Evolutionary conservation across 2,329 filamentous ascomycete genomes (phyloP), one percentile per base, ranked within the genome.

Genomic region (Sporothrix variecibatus): DNA sequence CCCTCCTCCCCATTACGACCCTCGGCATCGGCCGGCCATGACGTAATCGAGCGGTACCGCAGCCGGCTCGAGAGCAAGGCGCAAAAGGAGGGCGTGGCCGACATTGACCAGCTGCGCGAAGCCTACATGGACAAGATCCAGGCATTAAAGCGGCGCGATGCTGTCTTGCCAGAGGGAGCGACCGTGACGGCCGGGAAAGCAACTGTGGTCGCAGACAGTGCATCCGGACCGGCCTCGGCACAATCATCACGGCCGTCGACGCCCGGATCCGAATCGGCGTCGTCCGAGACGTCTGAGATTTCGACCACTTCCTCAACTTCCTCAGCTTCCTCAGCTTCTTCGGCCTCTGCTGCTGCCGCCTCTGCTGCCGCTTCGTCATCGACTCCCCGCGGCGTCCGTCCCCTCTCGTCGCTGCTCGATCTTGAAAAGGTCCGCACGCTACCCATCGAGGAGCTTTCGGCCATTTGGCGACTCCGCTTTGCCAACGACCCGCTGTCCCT

Each of bases 381-480:
- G 38, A 80, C 82, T 3, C 79, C 82, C 58, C 78, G 75, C 69
- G 79, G 75, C 71, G 76, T 49, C 78, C 82, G 56, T 72, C 83
- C 86, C 3, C 85, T 87, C 75, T 84, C 84, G 78, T 82, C 85
- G 77, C 86, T 86, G 82, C 84, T 99, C 79, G 93, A 98, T 84
- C 86, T 98, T 69, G 86, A 90, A 75, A 98, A 98, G 82, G 90
- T 90, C 72, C 87, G 88, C 72, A 81, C 84, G 64, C 90, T 98
- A 3, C 92, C 95, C 0, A 84, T 88, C 23, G 92, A 94, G 81
- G 95, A 98, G 82, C 91, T 99, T 73, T 91, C 94, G 79, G 89
- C 91, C 43, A 88, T 98, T 78, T 99, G 96, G 96, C 93, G 95
- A 31, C 89, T 97, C 34, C 92, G 94, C 71, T 94, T 98, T 84